phyloP scores from a whole-genome alignment of 768 basidiomycete genomes.

The Phylloporus scabripes region DNA sequence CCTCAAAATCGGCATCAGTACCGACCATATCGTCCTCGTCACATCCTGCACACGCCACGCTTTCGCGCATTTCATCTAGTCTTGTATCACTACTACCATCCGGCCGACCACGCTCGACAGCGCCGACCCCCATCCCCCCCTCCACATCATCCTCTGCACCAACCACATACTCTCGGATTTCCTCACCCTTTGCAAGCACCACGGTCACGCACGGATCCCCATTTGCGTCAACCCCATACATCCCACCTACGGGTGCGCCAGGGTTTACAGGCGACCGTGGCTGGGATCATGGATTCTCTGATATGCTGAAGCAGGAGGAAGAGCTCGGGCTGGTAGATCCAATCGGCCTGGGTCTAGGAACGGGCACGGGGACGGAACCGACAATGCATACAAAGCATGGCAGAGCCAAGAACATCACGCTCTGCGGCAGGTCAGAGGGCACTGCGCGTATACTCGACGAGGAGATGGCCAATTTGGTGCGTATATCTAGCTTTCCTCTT shows the following conservation, averaged over 20 bases:
- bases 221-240: conserved; percentile 42
- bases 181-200: conserved; percentile 11
- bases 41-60: conserved; percentile 31
- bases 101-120: conserved; percentile 11
- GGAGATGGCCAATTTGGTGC: conserved; percentile 56
- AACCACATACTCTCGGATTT: conserved; percentile 8
- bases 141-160: conserved; percentile 10
- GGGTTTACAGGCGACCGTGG: conserved; percentile 62
- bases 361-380: not conserved
- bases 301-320: conserved; percentile 40
- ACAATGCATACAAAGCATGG: conserved; percentile 6
- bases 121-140: conserved; percentile 1
- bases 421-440: conserved; percentile 50
- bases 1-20: not conserved
- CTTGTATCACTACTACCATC: conserved; percentile 46
- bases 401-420: conserved; percentile 43
- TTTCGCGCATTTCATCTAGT: conserved; percentile 44
- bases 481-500: conserved; percentile 16
- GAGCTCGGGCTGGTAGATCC: conserved; percentile 34
- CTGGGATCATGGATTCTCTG: conserved; percentile 67
- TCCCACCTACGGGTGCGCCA: conserved; percentile 62
- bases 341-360: conserved; percentile 37
- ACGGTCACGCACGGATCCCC: conserved; percentile 44
- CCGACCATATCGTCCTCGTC: not conserved
- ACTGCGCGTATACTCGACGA: conserved; percentile 50